Evolutionary conservation across 768 basidiomycete genomes (phyloP), one percentile per base, ranked within the genome.

Genomic region (Dentipellis fragilis): DNA sequence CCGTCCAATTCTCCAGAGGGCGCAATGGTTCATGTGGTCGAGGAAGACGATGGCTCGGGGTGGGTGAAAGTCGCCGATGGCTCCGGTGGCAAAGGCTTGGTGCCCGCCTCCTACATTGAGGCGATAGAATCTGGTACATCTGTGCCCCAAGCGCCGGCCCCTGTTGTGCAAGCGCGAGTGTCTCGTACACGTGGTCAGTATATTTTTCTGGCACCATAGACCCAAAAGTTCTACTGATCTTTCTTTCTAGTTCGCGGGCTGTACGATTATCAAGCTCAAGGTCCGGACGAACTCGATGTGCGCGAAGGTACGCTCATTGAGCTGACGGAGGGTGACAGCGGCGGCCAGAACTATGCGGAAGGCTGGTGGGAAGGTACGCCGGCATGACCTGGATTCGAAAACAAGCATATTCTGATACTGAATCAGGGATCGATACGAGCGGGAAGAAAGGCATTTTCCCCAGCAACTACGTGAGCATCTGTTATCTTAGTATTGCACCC

Each of bases 331-430:
- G 84, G 81, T 1, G 73, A 77, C 19, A 67, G 71, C 17, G 84
- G 81, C 19, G 86, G 87, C 16, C 76, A 79, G 65, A 72, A 80
- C 62, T 86, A 84, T 64, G 85, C 78, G 29, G 81, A 87, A 54
- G 89, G 87, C 29, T 92, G 89, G 89, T 91, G 85, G 84, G 88
- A 91, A 82, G 89, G 89, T 83, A 64, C 62, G 72, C 63, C 52
- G 14, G 54, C 46, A 10, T 58, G 59, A 29, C 29, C 29, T 29
- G 29, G 29, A 29, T 29, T 29, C 29, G 29, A 29, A 29, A 29
- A 29, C 29, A 29, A 29, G 3, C 29, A 29, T 29, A 29, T 29
- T 29, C 29, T 29, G 29, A 29, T 29, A 29, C 29, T 29, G 3
- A 29, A 29, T 29, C 67, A 89, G 87, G 87, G 54, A 72, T 80